A percentile compares a stretch with the other conserved stretches of the same genome.
Evolutionary conservation across 1,284 basidiomycete genomes (phyloP).

Genomic region (Sanguinoderma infundibulare): DNA sequence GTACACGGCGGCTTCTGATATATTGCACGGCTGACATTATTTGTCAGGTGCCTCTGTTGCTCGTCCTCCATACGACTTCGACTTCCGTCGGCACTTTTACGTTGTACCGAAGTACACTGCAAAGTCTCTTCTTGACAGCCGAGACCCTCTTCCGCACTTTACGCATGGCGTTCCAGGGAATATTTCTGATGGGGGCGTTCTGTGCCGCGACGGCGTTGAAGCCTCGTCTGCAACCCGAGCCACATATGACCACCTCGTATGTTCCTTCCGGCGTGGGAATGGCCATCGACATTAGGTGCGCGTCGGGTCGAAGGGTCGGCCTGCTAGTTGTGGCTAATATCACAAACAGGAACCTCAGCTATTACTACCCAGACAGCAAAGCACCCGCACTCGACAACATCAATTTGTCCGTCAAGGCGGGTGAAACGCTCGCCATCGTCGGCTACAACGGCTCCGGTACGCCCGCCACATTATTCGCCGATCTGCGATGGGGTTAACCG

Average conservation of each 20-base stretch:
- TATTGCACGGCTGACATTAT: background rate
- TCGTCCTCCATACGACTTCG: conserved; percentile 73
- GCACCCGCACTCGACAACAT: conserved; percentile 70
- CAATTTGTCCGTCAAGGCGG: conserved; percentile 69
- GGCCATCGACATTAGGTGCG: conserved; percentile 70
- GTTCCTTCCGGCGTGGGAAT: conserved; percentile 56
- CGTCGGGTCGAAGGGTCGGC: background rate
- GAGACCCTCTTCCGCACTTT: conserved; percentile 62
- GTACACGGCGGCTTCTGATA: conserved; percentile 4
- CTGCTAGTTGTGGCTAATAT: conserved; percentile 3
- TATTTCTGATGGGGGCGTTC: conserved; percentile 85
- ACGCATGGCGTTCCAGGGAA: conserved; percentile 75
- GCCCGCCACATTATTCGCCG: conserved; percentile 26
- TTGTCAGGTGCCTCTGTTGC: conserved; percentile 66
- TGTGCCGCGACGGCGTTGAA: conserved; percentile 72
- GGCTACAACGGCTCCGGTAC: conserved; percentile 81
- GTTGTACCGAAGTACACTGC: conserved; percentile 77
- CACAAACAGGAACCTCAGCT: conserved; percentile 62
- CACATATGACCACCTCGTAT: conserved; percentile 54
- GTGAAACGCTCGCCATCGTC: conserved; percentile 82
- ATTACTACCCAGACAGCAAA: conserved; percentile 74
- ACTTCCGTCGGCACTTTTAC: conserved; percentile 77
- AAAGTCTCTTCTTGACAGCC: conserved; percentile 67
- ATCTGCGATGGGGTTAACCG: background rate
- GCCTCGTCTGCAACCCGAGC: conserved; percentile 64